Evolutionary conservation across 148 eudicot species (phyloP), one percentile per base, ranked within the genome.

Genomic region (Diospyros lotus): DNA sequence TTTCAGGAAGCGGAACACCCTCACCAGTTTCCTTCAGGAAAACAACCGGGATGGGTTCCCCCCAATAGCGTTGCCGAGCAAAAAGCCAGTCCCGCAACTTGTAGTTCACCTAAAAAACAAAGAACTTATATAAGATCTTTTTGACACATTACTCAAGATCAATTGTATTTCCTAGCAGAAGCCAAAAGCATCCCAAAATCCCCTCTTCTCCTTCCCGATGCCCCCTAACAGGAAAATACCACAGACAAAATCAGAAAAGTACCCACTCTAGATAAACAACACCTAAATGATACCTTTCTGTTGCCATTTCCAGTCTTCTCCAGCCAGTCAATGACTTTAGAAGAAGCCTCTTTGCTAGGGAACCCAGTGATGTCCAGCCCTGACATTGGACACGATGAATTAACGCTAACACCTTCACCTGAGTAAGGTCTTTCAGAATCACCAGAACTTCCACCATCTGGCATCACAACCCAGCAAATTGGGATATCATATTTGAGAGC

Each of bases 21-120:
- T 90, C 94, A 60, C 90, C 81, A 54, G 80, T 84, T 40, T 88
- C 90, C 68, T 88, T 86, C 65, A 82, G 69, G 75, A 95, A 90
- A 56, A 95, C 79, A 68, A 95, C 94, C 63, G 98, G 98, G 68
- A 95, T 92, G 71, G 98, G 98, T 82, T 95, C 98, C 75, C 98
- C 98, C 98, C 98, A 95, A 67, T 95, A 95, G 39, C 98, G 93
- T 68, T 95, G 98, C 65, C 98, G 84, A 28, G 98, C 98, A 87
- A 95, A 95, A 76, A 95, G 93, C 98, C 98, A 95, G 80, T 95
- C 98, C 82, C 98, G 84, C 82, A 95, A 80, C 84, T 92, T 95
- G 81, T 77, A 95, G 78, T 95, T 95, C 43, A 95, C 96, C 98
- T 95, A 79, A 58, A 84, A 55, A 50, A 59, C 76, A n/a, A 46